phyloP scores from a whole-genome alignment of 2,329 filamentous ascomycete genomes.

The Curvularia lunata region DNA sequence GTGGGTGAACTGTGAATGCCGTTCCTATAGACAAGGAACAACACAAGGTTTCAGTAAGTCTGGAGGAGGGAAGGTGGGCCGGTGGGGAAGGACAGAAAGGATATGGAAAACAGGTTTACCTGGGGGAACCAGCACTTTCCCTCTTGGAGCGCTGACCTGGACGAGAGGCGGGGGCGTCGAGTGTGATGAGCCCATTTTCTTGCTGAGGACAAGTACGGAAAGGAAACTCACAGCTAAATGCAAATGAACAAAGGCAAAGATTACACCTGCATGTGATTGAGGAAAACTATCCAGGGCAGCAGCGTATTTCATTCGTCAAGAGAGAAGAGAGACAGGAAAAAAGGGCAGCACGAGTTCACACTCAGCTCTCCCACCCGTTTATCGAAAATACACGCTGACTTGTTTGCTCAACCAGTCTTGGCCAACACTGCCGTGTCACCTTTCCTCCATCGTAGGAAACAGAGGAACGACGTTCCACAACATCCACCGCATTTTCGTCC shows the following conservation, averaged over 20 bases:
- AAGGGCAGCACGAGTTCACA: too few relatives aligned
- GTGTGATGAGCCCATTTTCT: constrained; percentile 29
- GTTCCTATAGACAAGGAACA: neutral
- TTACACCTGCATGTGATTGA: too few relatives aligned
- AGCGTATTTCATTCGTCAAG: too few relatives aligned
- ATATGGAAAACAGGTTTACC: neutral
- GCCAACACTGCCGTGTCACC: neutral
- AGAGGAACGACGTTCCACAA: too few relatives aligned
- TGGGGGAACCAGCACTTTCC: constrained; percentile 30
- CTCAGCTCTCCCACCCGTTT: too few relatives aligned
- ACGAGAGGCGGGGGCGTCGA: constrained; percentile 35
- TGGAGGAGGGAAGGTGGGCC: neutral
- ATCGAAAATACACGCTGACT: neutral
- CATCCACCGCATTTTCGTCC: too few relatives aligned
- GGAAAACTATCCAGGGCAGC: too few relatives aligned
- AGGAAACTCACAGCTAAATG: too few relatives aligned
- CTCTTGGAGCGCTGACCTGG: constrained; percentile 27
- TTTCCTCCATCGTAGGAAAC: too few relatives aligned
- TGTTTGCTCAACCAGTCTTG: neutral
- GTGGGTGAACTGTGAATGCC: constrained; percentile 14
- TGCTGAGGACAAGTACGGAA: too few relatives aligned
- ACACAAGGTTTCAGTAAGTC: neutral
- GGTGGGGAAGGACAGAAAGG: neutral
- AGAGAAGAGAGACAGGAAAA: too few relatives aligned
- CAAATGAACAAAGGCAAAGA: too few relatives aligned